Base-by-base conservation (phyloP, 257 asterid species). In the Solanum microdontum region DNA sequence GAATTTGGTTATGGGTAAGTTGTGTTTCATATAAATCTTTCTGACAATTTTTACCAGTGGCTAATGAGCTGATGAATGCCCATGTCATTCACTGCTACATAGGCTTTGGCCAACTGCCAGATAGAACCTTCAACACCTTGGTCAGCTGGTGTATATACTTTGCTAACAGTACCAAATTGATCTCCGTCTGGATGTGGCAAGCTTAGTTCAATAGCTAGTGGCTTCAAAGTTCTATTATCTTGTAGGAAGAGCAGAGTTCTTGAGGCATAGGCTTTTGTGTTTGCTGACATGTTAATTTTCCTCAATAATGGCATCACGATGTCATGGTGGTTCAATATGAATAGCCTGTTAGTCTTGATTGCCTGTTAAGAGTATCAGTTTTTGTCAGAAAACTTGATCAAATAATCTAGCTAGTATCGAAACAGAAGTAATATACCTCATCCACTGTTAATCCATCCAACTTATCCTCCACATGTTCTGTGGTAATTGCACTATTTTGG, bases 81-180 rank as follows among this genome's bases (percentile, higher is more conserved):
- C 34, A 94, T 92, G 89, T 95, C 98, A 74, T 93, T 93, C 48
- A 95, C 92, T 11, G 93, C 92, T 43, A 88, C 98, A 88, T 94
- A 92, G 82, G 98, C 98, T 94, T 95, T 95, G 26, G 98, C 98
- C 89, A 94, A 90, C 84, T 91, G 94, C 98, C 98, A 95, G 11
- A 94, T 72, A 21, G 96, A 66, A 33, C 90, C 92, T 84, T 93
- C 91, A 48, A 88, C 89, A 79, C 97, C 98, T 21, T 91, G 91
- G 84, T 93, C 92, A 19, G 94, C 91, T 37, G 98, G 98, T 13
- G 92, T 92, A 87, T 86, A 89, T 33, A 95, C 95, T 26, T 87
- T 70, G 88, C 95, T 95, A n/a, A 91, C 83, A 12, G 92, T 90
- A 33, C 43, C 80, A 33, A 33, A 73, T 92, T 73, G 26, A 33